Evolutionary conservation across 805 yeast genomes (phyloP), one percentile per base, ranked within the genome.

Genomic region (Saccharomycopsis sp.): DNA sequence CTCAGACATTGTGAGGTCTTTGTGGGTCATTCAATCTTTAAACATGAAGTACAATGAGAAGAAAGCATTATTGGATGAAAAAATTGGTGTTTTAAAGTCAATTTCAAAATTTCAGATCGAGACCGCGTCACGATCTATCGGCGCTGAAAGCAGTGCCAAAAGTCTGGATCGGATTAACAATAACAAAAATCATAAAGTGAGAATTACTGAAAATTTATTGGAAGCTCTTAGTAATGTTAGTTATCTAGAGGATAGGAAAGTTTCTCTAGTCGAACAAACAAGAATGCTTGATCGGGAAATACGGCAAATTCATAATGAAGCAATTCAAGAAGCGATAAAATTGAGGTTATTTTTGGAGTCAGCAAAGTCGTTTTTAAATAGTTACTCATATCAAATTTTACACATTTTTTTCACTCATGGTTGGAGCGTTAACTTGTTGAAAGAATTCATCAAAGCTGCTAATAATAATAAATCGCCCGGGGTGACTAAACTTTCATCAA

Each of bases 11-110:
- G 62, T 67, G 9, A 55, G 73, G 19, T 59, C 67, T 29, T 51
- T 67, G 14, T 67, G 73, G 71, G 52, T 63, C 11, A 54, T 67
- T 4, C 71, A 68, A 44, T 56, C 66, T 0, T 49, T 67, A 4
- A 66, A 65, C 50, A 48, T 34, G 34, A 49, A 55, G 27, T 44
- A 51, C 32, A 41, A 52, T n/a, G 40, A 50, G 3, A 43, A 53
- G 13, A 27, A 50, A 1, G 47, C 53, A 27, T 51, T 55, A 19
- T 26, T 43, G 3, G 36, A 28, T 33, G 32, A 26, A 8, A 26
- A 13, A 11, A 23, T 38, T n/a, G 31, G 17, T 16, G 6, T 20
- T 16, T 9, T 35, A 14, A 22, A 29, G 19, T 6, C 36, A 20
- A 13, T 43, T 13, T 22, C 20, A 14, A 9, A 29, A 13, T 16